Evolutionary conservation across 2,329 filamentous ascomycete genomes (phyloP).

Genomic region (Xylaria sp.): DNA sequence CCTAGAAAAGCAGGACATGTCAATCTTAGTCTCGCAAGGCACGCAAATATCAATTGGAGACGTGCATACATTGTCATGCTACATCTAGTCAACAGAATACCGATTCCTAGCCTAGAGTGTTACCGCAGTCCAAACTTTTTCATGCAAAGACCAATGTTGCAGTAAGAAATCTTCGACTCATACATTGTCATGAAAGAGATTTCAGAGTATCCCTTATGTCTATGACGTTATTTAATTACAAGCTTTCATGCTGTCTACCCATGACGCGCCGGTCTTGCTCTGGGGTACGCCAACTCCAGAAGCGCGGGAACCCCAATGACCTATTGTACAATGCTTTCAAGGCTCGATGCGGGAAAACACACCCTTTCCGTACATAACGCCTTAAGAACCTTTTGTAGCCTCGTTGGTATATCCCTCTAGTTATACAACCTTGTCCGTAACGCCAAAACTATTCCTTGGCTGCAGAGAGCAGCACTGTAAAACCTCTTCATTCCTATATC

Average conservation of each 20-base stretch:
- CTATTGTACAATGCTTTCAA: constrained; percentile 43
- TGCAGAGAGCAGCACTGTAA: constrained; percentile 26
- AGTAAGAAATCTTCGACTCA: neutral
- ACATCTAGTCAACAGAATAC: too few species aligned
- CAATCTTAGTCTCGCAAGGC: too few species aligned
- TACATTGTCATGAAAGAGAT: neutral
- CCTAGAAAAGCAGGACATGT: too few species aligned
- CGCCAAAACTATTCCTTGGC: constrained; percentile 42
- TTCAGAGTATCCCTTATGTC: constrained; percentile 24
- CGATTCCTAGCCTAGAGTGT: too few species aligned
- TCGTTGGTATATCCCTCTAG: constrained; percentile 48
- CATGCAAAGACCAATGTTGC: neutral
- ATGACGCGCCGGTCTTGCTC: constrained; percentile 19
- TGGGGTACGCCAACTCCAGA: constrained; percentile 30
- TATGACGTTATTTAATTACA: constrained; percentile 37
- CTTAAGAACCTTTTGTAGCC: constrained; percentile 37
- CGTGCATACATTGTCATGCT: neutral
- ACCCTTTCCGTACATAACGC: constrained; percentile 34
- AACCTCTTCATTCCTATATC: constrained; percentile 56
- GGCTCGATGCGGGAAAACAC: constrained; percentile 29
- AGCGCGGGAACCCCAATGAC: constrained; percentile 19
- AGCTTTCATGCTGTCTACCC: constrained; percentile 34
- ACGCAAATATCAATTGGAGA: too few species aligned
- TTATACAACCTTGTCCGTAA: constrained; percentile 48
- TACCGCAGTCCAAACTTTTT: neutral